A percentile compares a stretch with the other conserved stretches of the same genome.
Conservation (phyloP, 768 basidiomycete species). For the Suillus plorans region DNA sequence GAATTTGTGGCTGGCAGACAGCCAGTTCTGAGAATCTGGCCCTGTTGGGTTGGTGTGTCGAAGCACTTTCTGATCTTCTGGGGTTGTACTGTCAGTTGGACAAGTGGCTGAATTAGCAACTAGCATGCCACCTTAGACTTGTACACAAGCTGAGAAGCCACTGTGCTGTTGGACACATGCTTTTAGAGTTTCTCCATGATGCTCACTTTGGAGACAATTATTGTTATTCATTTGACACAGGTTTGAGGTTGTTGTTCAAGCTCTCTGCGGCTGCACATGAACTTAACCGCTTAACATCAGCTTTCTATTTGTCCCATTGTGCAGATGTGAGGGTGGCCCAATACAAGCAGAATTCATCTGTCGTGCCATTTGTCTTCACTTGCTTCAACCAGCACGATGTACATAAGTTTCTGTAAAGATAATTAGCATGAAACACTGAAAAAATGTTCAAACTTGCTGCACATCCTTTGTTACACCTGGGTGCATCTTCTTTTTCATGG, state of each 20-base stretch:
- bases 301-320: no score
- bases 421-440: no score
- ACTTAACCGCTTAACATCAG: no score
- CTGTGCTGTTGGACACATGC: background rate
- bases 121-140: background rate
- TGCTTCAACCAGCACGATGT: no score
- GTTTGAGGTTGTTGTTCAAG: background rate
- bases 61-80: background rate
- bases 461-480: no score
- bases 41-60: background rate
- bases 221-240: background rate
- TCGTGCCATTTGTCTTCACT: no score
- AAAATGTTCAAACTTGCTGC: no score
- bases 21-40: background rate
- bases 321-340: no score
- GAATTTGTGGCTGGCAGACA: background rate
- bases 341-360: no score
- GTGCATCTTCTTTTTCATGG: no score
- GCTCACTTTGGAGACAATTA: background rate
- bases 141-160: no score
- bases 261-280: background rate
- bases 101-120: background rate
- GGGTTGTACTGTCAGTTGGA: background rate
- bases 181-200: background rate
- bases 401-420: no score